Percentiles rank a stretch among this genome's conserved stretches.
These are phyloP conservation scores for Plantago elongata DNA, from an alignment of 257 asterid species.

Conservation along the genomic window DNA sequence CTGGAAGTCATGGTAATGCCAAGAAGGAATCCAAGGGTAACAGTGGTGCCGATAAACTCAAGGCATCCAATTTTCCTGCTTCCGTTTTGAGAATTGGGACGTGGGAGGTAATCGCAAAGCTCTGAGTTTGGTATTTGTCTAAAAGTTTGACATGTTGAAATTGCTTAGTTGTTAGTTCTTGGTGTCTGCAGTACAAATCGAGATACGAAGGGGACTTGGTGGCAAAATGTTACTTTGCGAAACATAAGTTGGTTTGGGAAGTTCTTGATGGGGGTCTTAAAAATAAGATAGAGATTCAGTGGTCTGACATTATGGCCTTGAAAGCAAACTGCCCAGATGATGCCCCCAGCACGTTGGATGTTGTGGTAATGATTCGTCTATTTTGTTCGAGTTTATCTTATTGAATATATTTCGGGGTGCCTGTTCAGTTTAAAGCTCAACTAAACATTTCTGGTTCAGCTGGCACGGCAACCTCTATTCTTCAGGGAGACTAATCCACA, in stretches of 20 bases:
- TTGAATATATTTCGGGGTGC: neutral
- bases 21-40: neutral
- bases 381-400: neutral
- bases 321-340: constrained; percentile 35
- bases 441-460: constrained; percentile 12
- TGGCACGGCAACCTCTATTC: constrained; percentile 38
- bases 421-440: neutral
- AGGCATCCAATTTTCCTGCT: constrained; percentile 18
- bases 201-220: constrained; percentile 42
- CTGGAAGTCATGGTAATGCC: neutral
- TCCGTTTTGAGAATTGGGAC: constrained; percentile 15
- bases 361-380: constrained; percentile 24
- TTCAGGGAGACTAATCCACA: constrained; percentile 39
- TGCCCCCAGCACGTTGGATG: constrained; percentile 27
- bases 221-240: constrained; percentile 37
- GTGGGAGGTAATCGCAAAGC: constrained; percentile 21
- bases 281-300: constrained; percentile 36
- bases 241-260: constrained; percentile 44
- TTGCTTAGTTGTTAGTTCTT: neutral
- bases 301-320: constrained; percentile 39
- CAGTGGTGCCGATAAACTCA: constrained; percentile 11
- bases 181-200: constrained; percentile 29
- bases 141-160: too few species aligned
- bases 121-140: too few species aligned
- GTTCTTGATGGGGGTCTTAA: constrained; percentile 41